These are phyloP conservation scores for Plasmodium sp. DNA, from an alignment of 169 alveolate species.

Conservation along the genomic window DNA sequence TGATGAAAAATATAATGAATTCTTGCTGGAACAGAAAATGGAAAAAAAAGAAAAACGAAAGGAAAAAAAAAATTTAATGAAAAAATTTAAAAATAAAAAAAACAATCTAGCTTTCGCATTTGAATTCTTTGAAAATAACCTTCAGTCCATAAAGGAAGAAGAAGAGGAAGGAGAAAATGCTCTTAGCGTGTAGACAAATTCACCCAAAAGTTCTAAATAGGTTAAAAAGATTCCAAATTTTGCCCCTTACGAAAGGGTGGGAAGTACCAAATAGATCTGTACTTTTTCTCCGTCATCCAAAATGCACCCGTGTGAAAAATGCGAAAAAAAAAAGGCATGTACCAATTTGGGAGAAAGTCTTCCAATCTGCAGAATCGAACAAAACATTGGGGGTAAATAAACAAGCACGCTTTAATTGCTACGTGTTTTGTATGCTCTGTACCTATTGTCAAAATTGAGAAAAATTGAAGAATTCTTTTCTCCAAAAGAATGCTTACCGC, in stretches of 20 bases:
- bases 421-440: not conserved
- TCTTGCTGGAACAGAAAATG: not conserved
- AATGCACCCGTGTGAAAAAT: not conserved
- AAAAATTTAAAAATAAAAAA: not conserved
- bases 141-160: not conserved
- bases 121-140: not conserved
- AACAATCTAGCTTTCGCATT: not conserved
- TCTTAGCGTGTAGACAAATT: not conserved
- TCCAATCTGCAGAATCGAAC: not conserved
- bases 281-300: not conserved
- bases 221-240: not conserved
- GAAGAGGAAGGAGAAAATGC: not conserved
- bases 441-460: not conserved
- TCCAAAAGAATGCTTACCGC: not conserved
- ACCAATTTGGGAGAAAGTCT: not conserved
- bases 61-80: not conserved
- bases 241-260: not conserved
- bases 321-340: not conserved
- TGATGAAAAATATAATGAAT: not conserved
- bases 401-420: not conserved
- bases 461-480: not conserved
- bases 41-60: not conserved
- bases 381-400: not conserved
- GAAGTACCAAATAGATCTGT: not conserved
- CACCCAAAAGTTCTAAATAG: not conserved